Evolutionary conservation across 148 eudicot species (phyloP).

Genomic region (Silene latifolia): DNA sequence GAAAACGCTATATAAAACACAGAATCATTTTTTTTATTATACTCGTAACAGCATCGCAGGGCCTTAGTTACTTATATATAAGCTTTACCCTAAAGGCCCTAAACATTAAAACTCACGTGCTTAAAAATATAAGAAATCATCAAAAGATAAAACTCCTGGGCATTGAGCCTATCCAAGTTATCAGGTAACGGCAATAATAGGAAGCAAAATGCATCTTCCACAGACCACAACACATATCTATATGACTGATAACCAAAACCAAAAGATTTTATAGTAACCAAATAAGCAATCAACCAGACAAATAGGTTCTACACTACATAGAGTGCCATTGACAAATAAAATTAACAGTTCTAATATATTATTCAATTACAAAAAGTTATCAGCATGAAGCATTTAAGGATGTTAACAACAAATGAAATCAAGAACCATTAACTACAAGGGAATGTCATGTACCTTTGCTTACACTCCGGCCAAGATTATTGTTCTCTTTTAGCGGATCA

Average conservation of each 20-base stretch:
- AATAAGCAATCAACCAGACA: background rate
- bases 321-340: background rate
- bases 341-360: background rate
- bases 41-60: too few species aligned
- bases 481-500: conserved; percentile 80
- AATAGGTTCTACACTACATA: too few species aligned
- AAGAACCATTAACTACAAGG: background rate
- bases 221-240: background rate
- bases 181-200: background rate
- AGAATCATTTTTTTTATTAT: too few species aligned
- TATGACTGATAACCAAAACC: background rate
- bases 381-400: background rate
- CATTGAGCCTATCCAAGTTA: background rate
- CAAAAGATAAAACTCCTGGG: background rate
- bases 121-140: background rate
- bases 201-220: background rate
- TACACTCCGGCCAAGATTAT: conserved; percentile 96
- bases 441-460: conserved; percentile 61
- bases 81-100: too few species aligned
- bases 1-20: too few species aligned
- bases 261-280: too few species aligned
- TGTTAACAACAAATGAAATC: background rate
- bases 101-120: too few species aligned
- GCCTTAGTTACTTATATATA: too few species aligned
- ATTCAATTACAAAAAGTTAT: background rate